Base-by-base conservation (phyloP, 495 filamentous ascomycete species). In the Penicillium malachiteum region DNA sequence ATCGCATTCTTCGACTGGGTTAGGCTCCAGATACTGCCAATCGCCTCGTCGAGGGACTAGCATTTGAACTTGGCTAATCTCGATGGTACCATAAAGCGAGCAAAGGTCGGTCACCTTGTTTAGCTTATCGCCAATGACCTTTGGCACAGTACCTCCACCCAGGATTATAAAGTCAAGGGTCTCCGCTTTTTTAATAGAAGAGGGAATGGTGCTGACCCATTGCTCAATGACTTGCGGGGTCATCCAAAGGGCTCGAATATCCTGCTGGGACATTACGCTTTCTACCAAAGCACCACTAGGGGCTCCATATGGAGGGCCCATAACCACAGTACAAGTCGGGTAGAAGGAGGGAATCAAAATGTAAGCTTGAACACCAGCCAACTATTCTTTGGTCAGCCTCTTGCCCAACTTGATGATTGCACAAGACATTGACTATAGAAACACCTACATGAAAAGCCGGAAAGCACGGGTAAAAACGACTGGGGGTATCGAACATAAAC, bases 11-110 rank as follows among this genome's bases (percentile, higher is more conserved):
- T 62, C 57, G 8, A 71, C 69, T 0, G 76, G 73, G 60, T 82
- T 70, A 57, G 74, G 69, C 55, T 81, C 67, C 39, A 84, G 54
- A 26, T 71, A 82, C 48, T 75, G 66, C 82, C 83, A 84, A 13
- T 82, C 72, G 26, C 57, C 57, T 7, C 16, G 33, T 11, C 62
- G 60, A 45, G 66, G 64, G 3, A 72, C 35, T 0, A 71, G 57
- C 43, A 54, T 49, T 26, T 60, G 59, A 14, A 58, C 38, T 16
- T 54, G 50, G 32, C 65, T 58, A 8, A 57, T 63, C 39, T 72
- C 69, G 3, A 69, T 57, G 5, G 55, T 51, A 30, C 69, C 69
- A 39, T 65, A 71, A 8, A 62, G 56, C 33, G 57, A 55, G 48
- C 63, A 67, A n/a, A 72, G 59, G 46, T 66, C 52, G 6, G 64